Percentiles rank a stretch among this genome's conserved stretches.
phyloP scores from a whole-genome alignment of 768 basidiomycete genomes.

The Neoboletus magnificus region DNA sequence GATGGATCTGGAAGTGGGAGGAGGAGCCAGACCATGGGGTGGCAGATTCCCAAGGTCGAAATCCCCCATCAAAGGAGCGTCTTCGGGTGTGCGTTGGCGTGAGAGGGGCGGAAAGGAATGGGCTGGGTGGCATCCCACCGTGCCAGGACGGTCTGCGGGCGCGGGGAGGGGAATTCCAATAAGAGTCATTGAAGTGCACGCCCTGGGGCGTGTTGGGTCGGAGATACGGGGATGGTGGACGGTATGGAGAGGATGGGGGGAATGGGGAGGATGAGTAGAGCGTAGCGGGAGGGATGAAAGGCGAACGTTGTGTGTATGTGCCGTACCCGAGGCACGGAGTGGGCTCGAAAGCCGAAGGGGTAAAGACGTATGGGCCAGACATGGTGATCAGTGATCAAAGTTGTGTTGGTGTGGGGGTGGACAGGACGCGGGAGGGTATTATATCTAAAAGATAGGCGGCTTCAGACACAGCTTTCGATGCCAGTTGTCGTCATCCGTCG shows the following conservation, averaged over 20 bases:
- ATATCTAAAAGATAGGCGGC: slow-evolving; percentile 18
- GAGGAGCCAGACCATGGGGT: slow-evolving; percentile 24
- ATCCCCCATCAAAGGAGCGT: slow-evolving; percentile 29
- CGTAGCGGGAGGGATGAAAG: slow-evolving; percentile 41
- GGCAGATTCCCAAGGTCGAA: slow-evolving; percentile 19
- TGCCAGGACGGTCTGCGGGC: slow-evolving; percentile 46
- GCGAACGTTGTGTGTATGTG: slow-evolving; percentile 36
- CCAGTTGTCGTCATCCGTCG: neutral
- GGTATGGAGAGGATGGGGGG: slow-evolving; percentile 17
- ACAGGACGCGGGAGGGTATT: neutral
- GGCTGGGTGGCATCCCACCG: slow-evolving; percentile 26
- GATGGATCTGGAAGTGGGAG: slow-evolving; percentile 28
- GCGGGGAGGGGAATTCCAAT: slow-evolving; percentile 27
- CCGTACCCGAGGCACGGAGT: slow-evolving; percentile 35
- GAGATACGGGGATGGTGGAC: slow-evolving; percentile 31
- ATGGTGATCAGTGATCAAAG: slow-evolving; percentile 22
- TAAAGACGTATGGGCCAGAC: slow-evolving; percentile 44
- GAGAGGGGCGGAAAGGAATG: slow-evolving; percentile 19
- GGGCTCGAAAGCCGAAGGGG: slow-evolving; percentile 34
- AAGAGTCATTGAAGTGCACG: slow-evolving; percentile 20
- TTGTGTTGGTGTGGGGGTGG: neutral
- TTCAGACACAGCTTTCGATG: slow-evolving; percentile 11
- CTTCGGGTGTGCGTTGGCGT: slow-evolving; percentile 16
- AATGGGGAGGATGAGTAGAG: slow-evolving; percentile 40
- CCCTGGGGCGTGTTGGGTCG: slow-evolving; percentile 30